phyloP scores from a whole-genome alignment of 306 rosid genomes.

The Vicia sativa region DNA sequence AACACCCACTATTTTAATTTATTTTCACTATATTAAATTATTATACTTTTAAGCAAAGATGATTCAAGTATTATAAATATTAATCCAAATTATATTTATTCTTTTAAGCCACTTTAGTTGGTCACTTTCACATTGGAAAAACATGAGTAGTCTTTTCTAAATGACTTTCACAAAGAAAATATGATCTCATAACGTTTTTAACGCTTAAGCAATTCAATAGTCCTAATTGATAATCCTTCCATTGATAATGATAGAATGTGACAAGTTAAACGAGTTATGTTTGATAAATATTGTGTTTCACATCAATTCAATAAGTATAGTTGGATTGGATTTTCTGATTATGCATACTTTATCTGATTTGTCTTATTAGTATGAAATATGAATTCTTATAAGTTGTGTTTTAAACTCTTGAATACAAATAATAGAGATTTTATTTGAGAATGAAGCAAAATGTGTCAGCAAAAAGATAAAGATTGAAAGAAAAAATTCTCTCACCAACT shows the following conservation, averaged over 20 bases:
- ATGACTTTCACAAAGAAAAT: conserved; percentile 50
- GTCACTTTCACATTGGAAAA: conserved; percentile 50
- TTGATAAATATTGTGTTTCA: no score
- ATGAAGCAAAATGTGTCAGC: conserved; percentile 46
- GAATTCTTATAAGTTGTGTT: neutral
- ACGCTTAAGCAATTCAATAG: conserved; percentile 79
- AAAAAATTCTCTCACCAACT: conserved; percentile 21
- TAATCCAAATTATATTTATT: conserved; percentile 40
- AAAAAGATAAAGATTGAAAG: conserved; percentile 16
- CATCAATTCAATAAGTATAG: neutral
- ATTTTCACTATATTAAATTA: conserved; percentile 19
- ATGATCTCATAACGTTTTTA: conserved; percentile 56
- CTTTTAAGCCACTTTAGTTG: conserved; percentile 79
- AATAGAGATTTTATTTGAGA: conserved; percentile 38
- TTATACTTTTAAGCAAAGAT: conserved; percentile 83
- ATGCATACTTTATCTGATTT: conserved; percentile 6
- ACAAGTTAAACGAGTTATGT: neutral
- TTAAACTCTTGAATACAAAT: neutral
- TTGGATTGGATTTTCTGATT: conserved; percentile 8
- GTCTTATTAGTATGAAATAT: neutral
- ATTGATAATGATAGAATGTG: conserved; percentile 32
- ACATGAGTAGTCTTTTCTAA: conserved; percentile 33
- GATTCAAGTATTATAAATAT: conserved; percentile 33
- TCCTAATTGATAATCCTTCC: conserved; percentile 54
- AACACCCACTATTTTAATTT: conserved; percentile 10